A percentile compares a stretch with the other conserved stretches of the same genome.
These are phyloP conservation scores for Yueomyces sp. DNA, from an alignment of 805 yeast genomes.

Conservation along the genomic window DNA sequence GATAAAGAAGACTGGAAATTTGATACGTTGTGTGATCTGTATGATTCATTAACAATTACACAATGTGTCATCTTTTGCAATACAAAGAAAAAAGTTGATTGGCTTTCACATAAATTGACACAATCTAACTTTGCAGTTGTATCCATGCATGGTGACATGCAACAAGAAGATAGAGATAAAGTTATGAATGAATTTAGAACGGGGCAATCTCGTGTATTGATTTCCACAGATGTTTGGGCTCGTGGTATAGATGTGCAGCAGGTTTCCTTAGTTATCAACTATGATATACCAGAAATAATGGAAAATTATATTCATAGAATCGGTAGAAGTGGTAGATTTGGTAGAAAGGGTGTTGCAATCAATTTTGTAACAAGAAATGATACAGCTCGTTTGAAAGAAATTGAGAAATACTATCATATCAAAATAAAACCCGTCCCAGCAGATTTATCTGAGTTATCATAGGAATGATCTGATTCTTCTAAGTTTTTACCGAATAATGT, in stretches of 20 bases:
- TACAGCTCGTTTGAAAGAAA: conserved; percentile 59
- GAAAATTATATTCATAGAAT: conserved; percentile 96
- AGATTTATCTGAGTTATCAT: conserved; percentile 37
- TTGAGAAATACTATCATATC: conserved; percentile 81
- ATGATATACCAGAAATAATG: conserved; percentile 79
- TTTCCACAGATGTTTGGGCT: conserved; percentile 91
- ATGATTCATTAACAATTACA: conserved; percentile 89
- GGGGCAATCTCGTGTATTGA: conserved; percentile 85
- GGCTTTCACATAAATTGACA: conserved; percentile 60
- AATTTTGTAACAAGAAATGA: conserved; percentile 83
- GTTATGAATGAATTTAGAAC: conserved; percentile 94
- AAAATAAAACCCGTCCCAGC: conserved; percentile 91
- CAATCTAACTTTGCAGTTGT: conserved; percentile 81
- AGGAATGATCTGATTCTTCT: background rate
- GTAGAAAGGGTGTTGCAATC: conserved; percentile 96
- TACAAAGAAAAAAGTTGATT: conserved; percentile 88
- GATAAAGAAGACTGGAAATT: conserved; percentile 91
- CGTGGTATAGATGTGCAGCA: conserved; percentile 98
- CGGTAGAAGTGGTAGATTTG: conserved; percentile 98
- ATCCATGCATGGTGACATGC: conserved; percentile 93
- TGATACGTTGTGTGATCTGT: conserved; percentile 86
- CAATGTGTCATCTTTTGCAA: conserved; percentile 98
- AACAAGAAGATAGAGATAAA: conserved; percentile 84
- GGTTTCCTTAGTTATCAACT: conserved; percentile 87
- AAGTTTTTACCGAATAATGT: too few species aligned